These are phyloP conservation scores for Rhizophora apiculata DNA, from an alignment of 345 rosid species.

Conservation along the genomic window DNA sequence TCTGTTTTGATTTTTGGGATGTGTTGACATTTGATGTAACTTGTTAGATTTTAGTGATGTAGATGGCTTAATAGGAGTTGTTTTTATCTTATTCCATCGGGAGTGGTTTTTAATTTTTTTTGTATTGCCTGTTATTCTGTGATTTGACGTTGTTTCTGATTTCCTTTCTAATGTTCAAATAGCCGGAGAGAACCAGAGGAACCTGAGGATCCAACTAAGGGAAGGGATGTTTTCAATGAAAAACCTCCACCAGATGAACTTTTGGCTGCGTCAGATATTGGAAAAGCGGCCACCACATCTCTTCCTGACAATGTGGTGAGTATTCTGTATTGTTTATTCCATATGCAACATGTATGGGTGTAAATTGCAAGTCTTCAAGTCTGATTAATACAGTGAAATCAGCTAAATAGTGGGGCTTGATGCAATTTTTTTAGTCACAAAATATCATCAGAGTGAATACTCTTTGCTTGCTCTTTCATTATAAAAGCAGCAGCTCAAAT, in stretches of 20 bases:
- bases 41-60: neutral
- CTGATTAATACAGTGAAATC: no score
- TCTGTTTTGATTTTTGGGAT: no score
- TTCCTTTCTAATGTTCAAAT: slow-evolving; percentile 18
- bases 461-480: no score
- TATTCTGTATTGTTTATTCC: slow-evolving; percentile 6
- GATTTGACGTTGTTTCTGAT: neutral
- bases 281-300: slow-evolving; percentile 81
- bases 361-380: no score
- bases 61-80: neutral
- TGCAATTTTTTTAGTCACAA: no score
- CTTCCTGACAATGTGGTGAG: slow-evolving; percentile 95
- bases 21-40: neutral
- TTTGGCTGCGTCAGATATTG: slow-evolving; percentile 88
- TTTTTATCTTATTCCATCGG: neutral
- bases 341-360: neutral
- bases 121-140: neutral
- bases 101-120: neutral
- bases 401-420: no score
- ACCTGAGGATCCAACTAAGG: slow-evolving; percentile 92
- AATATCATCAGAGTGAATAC: no score
- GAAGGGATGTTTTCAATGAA: slow-evolving; percentile 92
- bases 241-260: slow-evolving; percentile 98
- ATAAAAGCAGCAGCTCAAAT: no score
- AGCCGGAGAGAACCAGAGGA: slow-evolving; percentile 98